Percentiles rank a stretch among this genome's conserved stretches.
phyloP scores from a whole-genome alignment of 331 rosid species.

The Rhamnella rubrinervis region DNA sequence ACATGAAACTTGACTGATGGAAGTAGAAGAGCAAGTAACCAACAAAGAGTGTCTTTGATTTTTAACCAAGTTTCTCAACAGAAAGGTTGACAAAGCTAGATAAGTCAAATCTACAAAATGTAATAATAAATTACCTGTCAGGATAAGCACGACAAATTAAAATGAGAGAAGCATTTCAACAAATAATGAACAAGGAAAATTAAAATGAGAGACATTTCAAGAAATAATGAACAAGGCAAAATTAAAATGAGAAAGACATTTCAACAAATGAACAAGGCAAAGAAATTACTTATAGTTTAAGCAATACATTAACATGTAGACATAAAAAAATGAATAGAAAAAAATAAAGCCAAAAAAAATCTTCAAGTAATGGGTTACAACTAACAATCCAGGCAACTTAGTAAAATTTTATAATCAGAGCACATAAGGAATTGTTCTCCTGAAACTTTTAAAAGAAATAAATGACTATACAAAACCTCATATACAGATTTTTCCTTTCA shows the following conservation, averaged over 20 bases:
- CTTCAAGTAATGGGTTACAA: no score
- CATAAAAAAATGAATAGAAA: no score
- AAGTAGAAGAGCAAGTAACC: constrained; percentile 31
- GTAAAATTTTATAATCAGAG: no score
- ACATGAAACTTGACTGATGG: constrained; percentile 50
- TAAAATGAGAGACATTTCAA: neutral
- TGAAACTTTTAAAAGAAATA: no score
- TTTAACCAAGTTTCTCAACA: constrained; percentile 15
- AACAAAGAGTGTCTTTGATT: constrained; percentile 6
- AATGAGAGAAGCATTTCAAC: neutral
- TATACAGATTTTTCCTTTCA: no score
- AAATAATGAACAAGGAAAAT: neutral
- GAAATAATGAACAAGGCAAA: neutral
- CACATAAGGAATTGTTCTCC: no score
- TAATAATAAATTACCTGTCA: neutral
- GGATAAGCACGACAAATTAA: neutral
- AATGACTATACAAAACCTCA: no score
- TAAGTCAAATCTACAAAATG: neutral
- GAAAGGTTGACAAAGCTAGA: neutral
- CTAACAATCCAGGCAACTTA: no score
- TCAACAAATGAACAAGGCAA: neutral
- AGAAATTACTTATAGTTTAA: neutral
- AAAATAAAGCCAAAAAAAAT: no score
- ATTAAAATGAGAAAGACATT: neutral
- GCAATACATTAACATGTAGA: neutral